Conservation (phyloP, 495 filamentous ascomycete species). For the Venustampulla echinocandica region DNA sequence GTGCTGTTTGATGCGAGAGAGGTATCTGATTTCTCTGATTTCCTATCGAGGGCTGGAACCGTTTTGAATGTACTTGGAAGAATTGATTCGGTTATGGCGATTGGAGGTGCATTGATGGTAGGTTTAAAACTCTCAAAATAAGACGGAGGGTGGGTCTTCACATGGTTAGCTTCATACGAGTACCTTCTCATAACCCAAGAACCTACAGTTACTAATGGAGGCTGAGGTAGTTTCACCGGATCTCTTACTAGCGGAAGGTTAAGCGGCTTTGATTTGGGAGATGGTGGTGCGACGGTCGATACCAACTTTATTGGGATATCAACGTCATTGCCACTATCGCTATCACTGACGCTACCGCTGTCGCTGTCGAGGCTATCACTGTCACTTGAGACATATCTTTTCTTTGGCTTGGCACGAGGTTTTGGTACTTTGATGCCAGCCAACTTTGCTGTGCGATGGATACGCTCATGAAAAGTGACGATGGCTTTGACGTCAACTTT, state of each 20-base stretch:
- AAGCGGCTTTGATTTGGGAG: neutral
- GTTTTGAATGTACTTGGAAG: neutral
- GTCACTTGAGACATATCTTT: neutral
- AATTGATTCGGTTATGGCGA: neutral
- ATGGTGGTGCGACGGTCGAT: neutral
- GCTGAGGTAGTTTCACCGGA: neutral
- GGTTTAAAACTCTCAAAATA: constrained; percentile 8
- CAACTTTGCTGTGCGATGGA: constrained; percentile 11
- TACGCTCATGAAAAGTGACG: constrained; percentile 10
- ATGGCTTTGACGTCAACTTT: constrained; percentile 14
- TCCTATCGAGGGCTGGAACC: neutral
- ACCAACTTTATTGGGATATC: neutral
- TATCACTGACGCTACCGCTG: constrained; percentile 10
- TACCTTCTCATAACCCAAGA: neutral
- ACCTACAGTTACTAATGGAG: neutral
- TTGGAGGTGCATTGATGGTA: neutral
- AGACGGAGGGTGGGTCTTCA: constrained; percentile 12
- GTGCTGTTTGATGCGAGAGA: neutral
- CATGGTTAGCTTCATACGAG: neutral
- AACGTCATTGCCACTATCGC: neutral
- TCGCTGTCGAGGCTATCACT: neutral
- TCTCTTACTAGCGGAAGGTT: neutral
- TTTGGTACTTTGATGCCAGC: constrained; percentile 6
- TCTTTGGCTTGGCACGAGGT: neutral
- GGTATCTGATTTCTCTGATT: neutral